Conservation (phyloP, 495 filamentous ascomycete species). For the Penicillium robsamsonii region DNA sequence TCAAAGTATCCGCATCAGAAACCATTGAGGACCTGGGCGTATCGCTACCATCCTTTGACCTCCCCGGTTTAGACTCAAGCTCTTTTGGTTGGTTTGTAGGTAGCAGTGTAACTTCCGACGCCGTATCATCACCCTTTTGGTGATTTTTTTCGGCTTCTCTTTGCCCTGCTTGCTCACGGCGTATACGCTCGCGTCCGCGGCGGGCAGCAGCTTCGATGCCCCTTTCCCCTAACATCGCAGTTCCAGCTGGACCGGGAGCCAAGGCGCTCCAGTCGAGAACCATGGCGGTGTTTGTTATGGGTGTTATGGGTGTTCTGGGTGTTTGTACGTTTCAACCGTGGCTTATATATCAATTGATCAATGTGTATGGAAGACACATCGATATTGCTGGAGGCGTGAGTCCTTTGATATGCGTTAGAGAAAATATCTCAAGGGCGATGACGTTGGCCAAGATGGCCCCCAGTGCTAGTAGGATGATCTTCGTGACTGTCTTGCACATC, state of each 20-base stretch:
- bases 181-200: too few species aligned
- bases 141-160: neutral
- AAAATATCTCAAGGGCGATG: neutral
- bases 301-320: neutral
- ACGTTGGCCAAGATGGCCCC: neutral
- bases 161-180: slow-evolving; percentile 1
- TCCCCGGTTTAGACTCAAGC: neutral
- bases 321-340: too few species aligned
- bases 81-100: neutral
- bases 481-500: too few species aligned
- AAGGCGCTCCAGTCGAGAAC: slow-evolving; percentile 9
- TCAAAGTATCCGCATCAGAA: neutral
- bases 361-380: too few species aligned
- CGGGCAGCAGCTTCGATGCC: slow-evolving; percentile 17
- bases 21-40: neutral
- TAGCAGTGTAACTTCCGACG: too few species aligned
- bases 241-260: slow-evolving; percentile 14
- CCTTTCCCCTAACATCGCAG: slow-evolving; percentile 20
- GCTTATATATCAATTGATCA: too few species aligned
- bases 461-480: neutral
- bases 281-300: neutral
- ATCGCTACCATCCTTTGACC: too few species aligned
- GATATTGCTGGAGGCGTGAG: too few species aligned
- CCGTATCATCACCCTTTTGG: too few species aligned
- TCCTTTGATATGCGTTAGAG: neutral